Conservation (phyloP, 768 basidiomycete species). For the Cyclocybe cylindracea region DNA sequence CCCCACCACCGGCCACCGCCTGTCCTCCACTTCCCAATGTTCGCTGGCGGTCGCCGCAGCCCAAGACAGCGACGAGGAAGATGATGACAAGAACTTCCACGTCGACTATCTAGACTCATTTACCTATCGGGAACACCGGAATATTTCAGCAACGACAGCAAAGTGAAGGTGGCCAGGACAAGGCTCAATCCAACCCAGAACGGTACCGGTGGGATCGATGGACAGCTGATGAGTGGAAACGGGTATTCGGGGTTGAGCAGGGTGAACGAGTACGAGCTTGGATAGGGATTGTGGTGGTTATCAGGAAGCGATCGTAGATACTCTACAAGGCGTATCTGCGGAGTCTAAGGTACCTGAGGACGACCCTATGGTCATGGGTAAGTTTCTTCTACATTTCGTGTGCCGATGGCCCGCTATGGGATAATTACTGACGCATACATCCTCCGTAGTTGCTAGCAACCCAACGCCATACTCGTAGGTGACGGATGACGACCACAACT, state of each 20-base stretch:
- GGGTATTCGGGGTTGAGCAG: slow-evolving; percentile 21
- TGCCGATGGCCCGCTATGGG: neutral
- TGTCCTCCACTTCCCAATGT: slow-evolving; percentile 36
- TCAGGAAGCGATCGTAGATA: slow-evolving; percentile 20
- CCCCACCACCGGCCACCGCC: slow-evolving; percentile 60
- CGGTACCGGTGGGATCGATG: slow-evolving; percentile 18
- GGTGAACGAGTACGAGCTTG: neutral
- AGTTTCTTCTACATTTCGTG: slow-evolving; percentile 6
- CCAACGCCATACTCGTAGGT: slow-evolving; percentile 76
- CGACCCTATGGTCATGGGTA: slow-evolving; percentile 34
- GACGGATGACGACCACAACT: slow-evolving; percentile 89
- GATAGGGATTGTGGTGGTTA: neutral
- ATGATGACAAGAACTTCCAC: slow-evolving; percentile 68
- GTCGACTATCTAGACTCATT: slow-evolving; percentile 68
- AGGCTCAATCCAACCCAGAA: slow-evolving; percentile 17
- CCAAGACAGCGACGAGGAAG: slow-evolving; percentile 45
- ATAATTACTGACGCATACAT: neutral
- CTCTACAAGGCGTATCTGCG: slow-evolving; percentile 19
- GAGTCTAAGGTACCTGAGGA: slow-evolving; percentile 31
- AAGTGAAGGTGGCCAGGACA: slow-evolving; percentile 45
- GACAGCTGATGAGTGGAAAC: slow-evolving; percentile 10
- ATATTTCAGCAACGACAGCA: slow-evolving; percentile 44
- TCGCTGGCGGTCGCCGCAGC: slow-evolving; percentile 23
- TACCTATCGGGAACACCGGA: slow-evolving; percentile 74
- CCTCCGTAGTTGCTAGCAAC: slow-evolving; percentile 65